Conservation (phyloP, 495 filamentous ascomycete genomes). For the Choiromyces venosus region DNA sequence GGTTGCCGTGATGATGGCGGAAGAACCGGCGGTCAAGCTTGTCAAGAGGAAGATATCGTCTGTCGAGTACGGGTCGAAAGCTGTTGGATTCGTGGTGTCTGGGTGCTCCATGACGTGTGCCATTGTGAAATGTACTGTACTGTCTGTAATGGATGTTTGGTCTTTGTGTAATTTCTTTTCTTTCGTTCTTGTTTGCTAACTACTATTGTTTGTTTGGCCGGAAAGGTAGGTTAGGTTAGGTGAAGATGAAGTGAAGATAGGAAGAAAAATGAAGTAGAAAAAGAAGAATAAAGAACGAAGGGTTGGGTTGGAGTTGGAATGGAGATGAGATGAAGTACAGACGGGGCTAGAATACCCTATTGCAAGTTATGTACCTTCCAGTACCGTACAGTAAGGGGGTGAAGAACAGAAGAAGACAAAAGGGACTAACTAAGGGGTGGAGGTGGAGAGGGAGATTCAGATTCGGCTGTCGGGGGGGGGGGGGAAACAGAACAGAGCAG, state of each 20-base stretch:
- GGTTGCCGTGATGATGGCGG: constrained; percentile 81
- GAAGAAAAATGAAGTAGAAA: not conserved
- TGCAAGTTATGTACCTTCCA: not conserved
- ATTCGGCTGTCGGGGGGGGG: constrained; percentile 10
- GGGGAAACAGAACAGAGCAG: constrained; percentile 12
- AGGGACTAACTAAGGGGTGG: not conserved
- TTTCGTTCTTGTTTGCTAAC: not conserved
- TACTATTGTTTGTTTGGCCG: not conserved
- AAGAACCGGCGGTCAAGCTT: constrained; percentile 38
- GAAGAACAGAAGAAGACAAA: not conserved
- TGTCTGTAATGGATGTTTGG: not conserved
- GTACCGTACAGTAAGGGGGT: not conserved
- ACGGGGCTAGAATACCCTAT: not conserved
- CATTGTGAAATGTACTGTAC: not conserved
- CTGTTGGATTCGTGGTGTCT: constrained; percentile 32
- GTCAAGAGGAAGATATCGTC: constrained; percentile 40
- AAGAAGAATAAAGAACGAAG: constrained; percentile 11
- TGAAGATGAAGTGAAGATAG: not conserved
- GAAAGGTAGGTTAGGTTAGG: no score
- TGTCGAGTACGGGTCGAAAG: constrained; percentile 31
- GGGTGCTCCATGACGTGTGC: constrained; percentile 26
- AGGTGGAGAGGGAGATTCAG: not conserved
- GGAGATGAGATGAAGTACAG: not conserved
- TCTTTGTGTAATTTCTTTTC: constrained; percentile 8
- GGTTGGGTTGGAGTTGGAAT: not conserved